Base-by-base conservation (phyloP, 2,329 filamentous ascomycete species). In the Clonostachys chloroleuca region DNA sequence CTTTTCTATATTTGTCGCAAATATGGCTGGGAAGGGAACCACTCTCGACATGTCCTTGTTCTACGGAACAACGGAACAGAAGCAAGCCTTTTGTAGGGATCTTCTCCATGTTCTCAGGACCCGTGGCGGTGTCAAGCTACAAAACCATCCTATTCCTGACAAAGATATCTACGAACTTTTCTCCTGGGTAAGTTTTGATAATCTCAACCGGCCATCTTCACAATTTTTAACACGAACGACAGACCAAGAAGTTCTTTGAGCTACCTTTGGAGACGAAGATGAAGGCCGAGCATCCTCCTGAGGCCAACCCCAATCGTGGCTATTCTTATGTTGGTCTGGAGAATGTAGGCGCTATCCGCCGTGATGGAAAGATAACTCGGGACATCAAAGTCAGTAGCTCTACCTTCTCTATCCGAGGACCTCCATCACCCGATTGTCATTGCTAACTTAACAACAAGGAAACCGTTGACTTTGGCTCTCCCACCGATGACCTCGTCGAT, bases 401-500 rank as follows among this genome's bases (percentile, higher is more conserved):
- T 24, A 3, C 24, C 24, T 24, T 24, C 24, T 24, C 24, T 8
- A 24, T 24, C 24, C 8, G 24, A 24, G 24, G 24, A 24, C 24
- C 24, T 24, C 24, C 8, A 24, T 24, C 24, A 24, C 24, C 24
- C 24, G 24, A 24, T 24, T 14, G 18, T 5, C 18, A 39, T 39
- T 12, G 7, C 36, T 39, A 17, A 39, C 36, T 17, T 14, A 7
- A 39, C 16, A 14, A 7, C 8, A 39, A 69, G 51, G 69, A 73
- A 55, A 66, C 66, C 1, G 63, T 66, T 40, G 69, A 72, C 46
- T 61, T 69, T 14, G 69, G 68, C 5, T 49, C 53, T n/a, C 63
- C 49, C 34, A 60, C 55, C 5, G 61, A 67, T 40, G 51, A 55
- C 3, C 53, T 59, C 7, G 56, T 58, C 6, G 54, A 57, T 37